Conservation (phyloP, 441 rosid genomes). For the Mallotus japonicus region DNA sequence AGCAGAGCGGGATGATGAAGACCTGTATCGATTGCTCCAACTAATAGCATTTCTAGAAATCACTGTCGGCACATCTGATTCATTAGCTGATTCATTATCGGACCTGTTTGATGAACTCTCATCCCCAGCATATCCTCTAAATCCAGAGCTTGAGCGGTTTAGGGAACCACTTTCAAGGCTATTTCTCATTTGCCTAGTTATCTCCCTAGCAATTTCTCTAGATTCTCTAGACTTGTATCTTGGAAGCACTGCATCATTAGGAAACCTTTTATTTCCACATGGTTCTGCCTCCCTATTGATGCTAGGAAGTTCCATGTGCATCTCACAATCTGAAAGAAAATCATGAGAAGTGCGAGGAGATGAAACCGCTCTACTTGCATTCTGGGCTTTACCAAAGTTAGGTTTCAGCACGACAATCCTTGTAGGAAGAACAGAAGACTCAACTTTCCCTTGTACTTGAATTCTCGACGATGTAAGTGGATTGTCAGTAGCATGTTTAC, state of each 20-base stretch:
- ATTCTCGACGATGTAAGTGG: constrained; percentile 35
- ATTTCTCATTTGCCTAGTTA: constrained; percentile 63
- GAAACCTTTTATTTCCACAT: constrained; percentile 40
- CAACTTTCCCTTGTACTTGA: constrained; percentile 44
- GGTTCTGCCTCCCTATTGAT: constrained; percentile 35
- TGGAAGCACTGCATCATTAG: constrained; percentile 39
- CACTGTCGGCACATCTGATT: constrained; percentile 46
- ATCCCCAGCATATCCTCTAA: constrained; percentile 74
- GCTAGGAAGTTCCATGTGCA: constrained; percentile 36
- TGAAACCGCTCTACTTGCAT: constrained; percentile 40
- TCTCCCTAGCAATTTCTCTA: constrained; percentile 59
- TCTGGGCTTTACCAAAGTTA: constrained; percentile 54
- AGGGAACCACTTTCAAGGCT: constrained; percentile 38
- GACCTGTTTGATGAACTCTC: constrained; percentile 73
- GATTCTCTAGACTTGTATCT: constrained; percentile 65
- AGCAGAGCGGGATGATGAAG: constrained; percentile 45
- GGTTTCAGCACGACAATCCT: constrained; percentile 94
- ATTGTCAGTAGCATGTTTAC: constrained; percentile 34
- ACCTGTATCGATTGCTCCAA: constrained; percentile 39
- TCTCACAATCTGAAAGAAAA: constrained; percentile 44
- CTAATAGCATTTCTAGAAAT: constrained; percentile 41
- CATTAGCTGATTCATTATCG: constrained; percentile 70
- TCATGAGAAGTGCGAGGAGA: constrained; percentile 53
- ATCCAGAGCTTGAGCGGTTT: constrained; percentile 45
- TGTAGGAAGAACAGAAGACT: constrained; percentile 45